These are phyloP conservation scores for Bryoerythrophyllum caledonicum DNA, from an alignment of 225 moss, liverwort and hornwort species.

Conservation along the genomic window DNA sequence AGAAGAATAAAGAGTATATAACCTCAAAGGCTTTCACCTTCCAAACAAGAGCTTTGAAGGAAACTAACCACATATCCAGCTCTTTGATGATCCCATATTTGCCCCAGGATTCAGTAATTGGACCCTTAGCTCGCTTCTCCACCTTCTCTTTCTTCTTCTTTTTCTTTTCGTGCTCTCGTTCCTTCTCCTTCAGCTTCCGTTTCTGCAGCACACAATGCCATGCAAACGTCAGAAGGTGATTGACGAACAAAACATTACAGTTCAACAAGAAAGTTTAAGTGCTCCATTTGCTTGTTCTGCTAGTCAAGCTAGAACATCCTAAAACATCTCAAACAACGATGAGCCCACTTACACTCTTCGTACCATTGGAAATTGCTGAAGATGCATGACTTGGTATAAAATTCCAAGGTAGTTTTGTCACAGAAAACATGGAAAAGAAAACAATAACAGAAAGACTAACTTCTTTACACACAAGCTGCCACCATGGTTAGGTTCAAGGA, in stretches of 20 bases:
- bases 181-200: conserved; percentile 72
- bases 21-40: not conserved
- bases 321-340: too few species aligned
- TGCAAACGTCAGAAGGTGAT: conserved; percentile 4
- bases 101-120: conserved; percentile 94
- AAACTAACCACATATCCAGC: conserved; percentile 88
- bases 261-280: not conserved
- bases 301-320: too few species aligned
- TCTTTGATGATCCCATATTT: conserved; percentile 96
- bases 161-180: conserved; percentile 64
- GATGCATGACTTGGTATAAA: too few species aligned
- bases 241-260: not conserved
- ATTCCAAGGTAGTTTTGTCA: too few species aligned
- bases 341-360: too few species aligned
- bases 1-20: not conserved
- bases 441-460: too few species aligned
- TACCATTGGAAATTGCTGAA: too few species aligned
- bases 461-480: too few species aligned
- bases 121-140: conserved; percentile 79
- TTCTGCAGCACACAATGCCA: conserved; percentile 49
- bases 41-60: conserved; percentile 8
- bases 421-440: too few species aligned
- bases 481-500: not conserved
- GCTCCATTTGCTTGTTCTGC: too few species aligned
- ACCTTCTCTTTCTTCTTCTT: conserved; percentile 87